These are phyloP conservation scores for Ceratocystis eucalypticola DNA, from an alignment of 2,329 filamentous ascomycete species.

Conservation along the genomic window DNA sequence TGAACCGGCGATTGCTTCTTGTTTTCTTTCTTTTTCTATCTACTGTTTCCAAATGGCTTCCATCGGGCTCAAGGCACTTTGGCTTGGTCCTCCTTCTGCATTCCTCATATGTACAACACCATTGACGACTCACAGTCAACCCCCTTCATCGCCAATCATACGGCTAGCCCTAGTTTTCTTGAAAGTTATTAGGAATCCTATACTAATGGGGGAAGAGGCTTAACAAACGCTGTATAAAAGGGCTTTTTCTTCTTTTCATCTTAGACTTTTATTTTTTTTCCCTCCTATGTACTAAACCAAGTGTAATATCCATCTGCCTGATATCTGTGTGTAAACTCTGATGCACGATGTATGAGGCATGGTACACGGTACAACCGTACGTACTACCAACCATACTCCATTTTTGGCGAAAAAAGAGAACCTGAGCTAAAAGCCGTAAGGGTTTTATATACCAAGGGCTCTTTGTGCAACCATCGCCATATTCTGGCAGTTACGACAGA, in stretches of 20 bases:
- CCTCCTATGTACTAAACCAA: slow-evolving; percentile 6
- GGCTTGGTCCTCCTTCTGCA: not conserved
- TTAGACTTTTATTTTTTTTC: slow-evolving; percentile 15
- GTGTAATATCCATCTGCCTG: not conserved
- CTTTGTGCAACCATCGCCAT: not conserved
- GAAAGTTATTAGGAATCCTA: not conserved
- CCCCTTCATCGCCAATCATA: not conserved
- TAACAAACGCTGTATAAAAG: slow-evolving; percentile 16
- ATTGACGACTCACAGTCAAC: not conserved
- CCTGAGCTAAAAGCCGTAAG: not conserved
- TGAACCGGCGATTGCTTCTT: slow-evolving; percentile 12
- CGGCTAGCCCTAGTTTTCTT: not conserved
- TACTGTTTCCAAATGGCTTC: not conserved
- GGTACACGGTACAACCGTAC: too few relatives aligned
- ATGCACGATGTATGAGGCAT: too few relatives aligned
- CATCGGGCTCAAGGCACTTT: slow-evolving; percentile 4
- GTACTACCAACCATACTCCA: too few relatives aligned
- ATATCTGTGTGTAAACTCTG: too few relatives aligned
- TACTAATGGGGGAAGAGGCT: not conserved
- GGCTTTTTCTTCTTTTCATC: slow-evolving; percentile 10
- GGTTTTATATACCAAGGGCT: not conserved
- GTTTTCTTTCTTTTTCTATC: slow-evolving; percentile 3
- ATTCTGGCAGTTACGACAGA: not conserved
- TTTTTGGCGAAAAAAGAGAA: not conserved
- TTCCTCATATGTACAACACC: slow-evolving; percentile 8